These are phyloP conservation scores for Plasmodium blacklocki DNA, from an alignment of 169 alveolate genomes.

Conservation along the genomic window DNA sequence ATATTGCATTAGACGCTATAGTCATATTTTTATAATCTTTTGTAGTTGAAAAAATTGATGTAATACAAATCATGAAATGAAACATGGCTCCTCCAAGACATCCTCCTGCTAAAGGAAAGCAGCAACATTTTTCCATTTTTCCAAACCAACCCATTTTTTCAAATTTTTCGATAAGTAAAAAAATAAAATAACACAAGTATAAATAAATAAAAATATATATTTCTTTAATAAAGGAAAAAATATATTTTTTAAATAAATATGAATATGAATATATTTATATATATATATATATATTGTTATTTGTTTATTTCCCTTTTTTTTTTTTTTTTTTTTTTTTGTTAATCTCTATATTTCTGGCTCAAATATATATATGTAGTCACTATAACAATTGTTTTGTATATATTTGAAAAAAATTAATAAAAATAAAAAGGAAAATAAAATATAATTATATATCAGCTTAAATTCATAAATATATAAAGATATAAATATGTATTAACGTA, in stretches of 20 bases:
- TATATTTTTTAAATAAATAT: constrained; percentile 1
- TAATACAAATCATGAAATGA: constrained; percentile 1
- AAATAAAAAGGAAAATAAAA: too few relatives aligned
- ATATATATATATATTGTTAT: neutral
- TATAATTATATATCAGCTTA: too few relatives aligned
- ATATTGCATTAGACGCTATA: constrained; percentile 7
- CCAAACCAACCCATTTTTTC: constrained; percentile 9
- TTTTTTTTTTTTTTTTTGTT: neutral
- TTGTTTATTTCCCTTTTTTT: neutral
- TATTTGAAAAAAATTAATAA: too few relatives aligned
- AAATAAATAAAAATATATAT: neutral
- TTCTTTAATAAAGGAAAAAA: constrained; percentile 11
- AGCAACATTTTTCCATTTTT: constrained; percentile 25
- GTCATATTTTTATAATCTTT: constrained; percentile 6
- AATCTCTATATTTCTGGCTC: neutral
- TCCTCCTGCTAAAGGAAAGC: constrained; percentile 61
- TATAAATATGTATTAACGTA: too few relatives aligned
- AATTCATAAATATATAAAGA: too few relatives aligned
- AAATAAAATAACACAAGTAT: too few relatives aligned
- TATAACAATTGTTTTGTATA: too few relatives aligned
- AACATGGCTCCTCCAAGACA: constrained; percentile 16
- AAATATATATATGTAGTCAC: too few relatives aligned
- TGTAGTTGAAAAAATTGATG: neutral
- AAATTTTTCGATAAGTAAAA: too few relatives aligned
- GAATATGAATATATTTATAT: neutral